Conservation (phyloP, 2,329 filamentous ascomycete genomes). For the Trichoderma sp. region DNA sequence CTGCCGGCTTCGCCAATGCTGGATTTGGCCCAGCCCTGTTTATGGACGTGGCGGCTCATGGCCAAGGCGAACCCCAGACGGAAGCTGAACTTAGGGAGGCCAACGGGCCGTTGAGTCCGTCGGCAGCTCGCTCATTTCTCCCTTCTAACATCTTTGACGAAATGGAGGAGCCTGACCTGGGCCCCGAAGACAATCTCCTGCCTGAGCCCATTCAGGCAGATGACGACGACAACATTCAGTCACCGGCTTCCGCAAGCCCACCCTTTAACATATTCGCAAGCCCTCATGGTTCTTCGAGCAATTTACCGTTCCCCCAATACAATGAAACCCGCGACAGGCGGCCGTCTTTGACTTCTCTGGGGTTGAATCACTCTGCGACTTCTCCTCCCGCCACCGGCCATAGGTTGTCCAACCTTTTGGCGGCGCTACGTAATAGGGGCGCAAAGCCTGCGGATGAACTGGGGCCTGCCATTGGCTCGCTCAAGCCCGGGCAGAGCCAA, state of each 20-base stretch:
- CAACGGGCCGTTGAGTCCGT: constrained; percentile 72
- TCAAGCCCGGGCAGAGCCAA: constrained; percentile 72
- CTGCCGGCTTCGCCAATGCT: constrained; percentile 53
- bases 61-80: constrained; percentile 44
- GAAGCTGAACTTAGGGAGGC: constrained; percentile 61
- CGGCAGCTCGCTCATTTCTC: constrained; percentile 64
- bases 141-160: constrained; percentile 67
- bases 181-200: constrained; percentile 30
- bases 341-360: constrained; percentile 32
- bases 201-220: constrained; percentile 31
- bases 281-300: constrained; percentile 58
- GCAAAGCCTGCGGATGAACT: constrained; percentile 52
- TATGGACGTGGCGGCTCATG: constrained; percentile 45
- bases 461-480: constrained; percentile 63
- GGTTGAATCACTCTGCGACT: constrained; percentile 40
- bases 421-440: constrained; percentile 59
- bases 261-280: constrained; percentile 59
- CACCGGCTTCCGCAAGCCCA: constrained; percentile 57
- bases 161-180: constrained; percentile 58
- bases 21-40: constrained; percentile 54
- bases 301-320: constrained; percentile 54
- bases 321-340: constrained; percentile 45
- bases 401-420: constrained; percentile 52
- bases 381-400: constrained; percentile 32
- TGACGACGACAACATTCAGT: constrained; percentile 53